phyloP scores from a whole-genome alignment of 2,329 filamentous ascomycete species.

The Aspergillus ochraceoroseus region DNA sequence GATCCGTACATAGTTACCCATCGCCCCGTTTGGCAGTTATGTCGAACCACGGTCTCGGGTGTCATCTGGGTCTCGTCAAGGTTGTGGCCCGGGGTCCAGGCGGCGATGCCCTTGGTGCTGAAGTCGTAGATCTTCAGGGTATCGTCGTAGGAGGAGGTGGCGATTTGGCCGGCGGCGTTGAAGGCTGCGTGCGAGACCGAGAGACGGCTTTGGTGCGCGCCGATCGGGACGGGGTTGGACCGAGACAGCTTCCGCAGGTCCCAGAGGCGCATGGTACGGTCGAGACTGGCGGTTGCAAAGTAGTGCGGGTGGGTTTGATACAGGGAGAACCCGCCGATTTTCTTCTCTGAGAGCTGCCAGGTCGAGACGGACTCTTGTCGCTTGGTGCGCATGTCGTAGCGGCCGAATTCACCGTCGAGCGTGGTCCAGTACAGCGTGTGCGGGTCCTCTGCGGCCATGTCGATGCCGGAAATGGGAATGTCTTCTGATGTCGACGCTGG shows the following conservation, averaged over 20 bases:
- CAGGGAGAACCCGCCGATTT: conserved; percentile 89
- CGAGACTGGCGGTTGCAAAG: conserved; percentile 81
- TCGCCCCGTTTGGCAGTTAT: conserved; percentile 93
- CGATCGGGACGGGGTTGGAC: conserved; percentile 64
- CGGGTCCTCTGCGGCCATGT: conserved; percentile 66
- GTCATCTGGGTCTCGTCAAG: conserved; percentile 61
- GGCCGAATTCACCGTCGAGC: conserved; percentile 71
- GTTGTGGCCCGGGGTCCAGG: conserved; percentile 57
- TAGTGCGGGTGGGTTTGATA: conserved; percentile 76
- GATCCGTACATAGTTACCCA: conserved; percentile 76
- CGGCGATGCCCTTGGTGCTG: conserved; percentile 50
- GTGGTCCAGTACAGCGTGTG: conserved; percentile 83
- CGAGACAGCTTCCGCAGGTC: conserved; percentile 71
- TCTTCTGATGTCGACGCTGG: conserved; percentile 66
- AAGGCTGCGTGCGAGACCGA: conserved; percentile 92
- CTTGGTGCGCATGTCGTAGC: conserved; percentile 67
- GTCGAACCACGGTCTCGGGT: conserved; percentile 63
- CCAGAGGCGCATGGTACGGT: conserved; percentile 88
- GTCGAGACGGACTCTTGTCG: conserved; percentile 55
- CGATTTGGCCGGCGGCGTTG: conserved; percentile 77
- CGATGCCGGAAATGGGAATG: conserved; percentile 75
- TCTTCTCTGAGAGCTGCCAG: conserved; percentile 79
- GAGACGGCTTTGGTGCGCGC: conserved; percentile 73
- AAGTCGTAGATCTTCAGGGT: conserved; percentile 91
- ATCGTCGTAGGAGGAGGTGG: conserved; percentile 91